A percentile compares a stretch with the other conserved stretches of the same genome.
Evolutionary conservation across 495 filamentous ascomycete species (phyloP).

Genomic region (Aspergillus diversus): DNA sequence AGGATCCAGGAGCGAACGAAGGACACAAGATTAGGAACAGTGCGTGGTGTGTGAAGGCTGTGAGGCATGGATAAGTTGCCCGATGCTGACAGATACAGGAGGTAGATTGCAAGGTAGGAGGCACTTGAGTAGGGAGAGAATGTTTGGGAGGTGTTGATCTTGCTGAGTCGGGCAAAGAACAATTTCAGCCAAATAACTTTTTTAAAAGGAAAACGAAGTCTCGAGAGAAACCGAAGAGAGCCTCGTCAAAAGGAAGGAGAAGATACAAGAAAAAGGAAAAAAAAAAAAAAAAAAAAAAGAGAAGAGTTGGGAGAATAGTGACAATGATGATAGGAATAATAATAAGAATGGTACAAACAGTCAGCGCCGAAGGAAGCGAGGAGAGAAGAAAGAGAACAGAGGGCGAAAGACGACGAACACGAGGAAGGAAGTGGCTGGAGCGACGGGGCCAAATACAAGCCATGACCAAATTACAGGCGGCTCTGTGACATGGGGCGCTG

Average conservation of each 20-base stretch:
- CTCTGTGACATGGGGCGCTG: constrained; percentile 14
- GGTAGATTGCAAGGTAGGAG: not conserved
- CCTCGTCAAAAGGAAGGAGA: not conserved
- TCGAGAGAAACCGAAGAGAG: too few relatives aligned
- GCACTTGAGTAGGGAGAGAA: constrained; percentile 4
- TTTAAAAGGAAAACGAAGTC: not conserved
- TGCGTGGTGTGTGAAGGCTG: constrained; percentile 6
- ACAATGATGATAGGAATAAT: constrained; percentile 1
- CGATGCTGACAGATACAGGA: constrained; percentile 15
- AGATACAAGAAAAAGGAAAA: constrained; percentile 8
- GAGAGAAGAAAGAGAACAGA: constrained; percentile 16
- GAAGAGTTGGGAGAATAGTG: not conserved
- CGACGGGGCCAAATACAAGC: constrained; percentile 12
- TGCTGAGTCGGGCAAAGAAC: constrained; percentile 5
- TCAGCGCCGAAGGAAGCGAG: constrained; percentile 3
- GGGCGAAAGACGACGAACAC: constrained; percentile 16
- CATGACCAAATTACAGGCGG: constrained; percentile 21
- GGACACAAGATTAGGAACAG: constrained; percentile 10
- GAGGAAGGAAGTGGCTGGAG: constrained; percentile 16
- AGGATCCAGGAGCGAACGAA: constrained; percentile 11
- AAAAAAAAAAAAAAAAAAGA: constrained; percentile 14
- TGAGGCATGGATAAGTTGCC: constrained; percentile 20
- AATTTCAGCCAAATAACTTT: constrained; percentile 11
- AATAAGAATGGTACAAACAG: not conserved
- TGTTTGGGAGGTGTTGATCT: constrained; percentile 13